These are phyloP conservation scores for Ophiognomonia clavigignenti-juglandacearum DNA, from an alignment of 2,329 filamentous ascomycete genomes.

Conservation along the genomic window DNA sequence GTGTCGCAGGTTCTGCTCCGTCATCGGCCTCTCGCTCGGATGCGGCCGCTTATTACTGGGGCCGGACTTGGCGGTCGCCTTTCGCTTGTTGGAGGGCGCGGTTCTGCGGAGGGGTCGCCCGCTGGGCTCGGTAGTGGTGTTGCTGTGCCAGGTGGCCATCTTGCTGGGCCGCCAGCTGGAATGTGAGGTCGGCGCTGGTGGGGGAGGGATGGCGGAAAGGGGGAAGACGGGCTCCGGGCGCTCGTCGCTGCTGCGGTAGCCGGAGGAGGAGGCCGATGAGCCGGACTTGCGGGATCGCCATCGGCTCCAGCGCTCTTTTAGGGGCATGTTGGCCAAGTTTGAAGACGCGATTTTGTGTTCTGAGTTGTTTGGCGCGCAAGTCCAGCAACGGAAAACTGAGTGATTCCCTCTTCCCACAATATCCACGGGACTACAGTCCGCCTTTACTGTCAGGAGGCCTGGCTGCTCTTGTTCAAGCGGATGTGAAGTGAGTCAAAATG, in stretches of 20 bases:
- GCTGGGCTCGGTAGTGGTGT: too few species aligned
- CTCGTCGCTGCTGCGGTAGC: background rate
- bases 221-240: background rate
- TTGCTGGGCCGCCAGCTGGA: too few species aligned
- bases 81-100: background rate
- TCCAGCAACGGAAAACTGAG: too few species aligned
- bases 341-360: background rate
- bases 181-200: too few species aligned
- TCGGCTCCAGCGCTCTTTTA: background rate
- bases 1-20: slow-evolving; percentile 39
- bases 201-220: background rate
- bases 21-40: slow-evolving; percentile 41
- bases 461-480: too few species aligned
- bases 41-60: slow-evolving; percentile 24
- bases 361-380: too few species aligned
- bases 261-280: background rate
- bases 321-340: background rate
- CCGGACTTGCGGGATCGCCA: background rate
- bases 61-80: slow-evolving; percentile 20
- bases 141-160: too few species aligned
- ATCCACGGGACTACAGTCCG: too few species aligned
- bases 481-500: too few species aligned
- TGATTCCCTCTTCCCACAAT: too few species aligned
- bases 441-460: too few species aligned
- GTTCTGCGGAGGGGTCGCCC: too few species aligned